Evolutionary conservation across 371 early-diverging fungal genomes (phyloP), one percentile per base, ranked within the genome.

Genomic region (Lichtheimia corymbifera): DNA sequence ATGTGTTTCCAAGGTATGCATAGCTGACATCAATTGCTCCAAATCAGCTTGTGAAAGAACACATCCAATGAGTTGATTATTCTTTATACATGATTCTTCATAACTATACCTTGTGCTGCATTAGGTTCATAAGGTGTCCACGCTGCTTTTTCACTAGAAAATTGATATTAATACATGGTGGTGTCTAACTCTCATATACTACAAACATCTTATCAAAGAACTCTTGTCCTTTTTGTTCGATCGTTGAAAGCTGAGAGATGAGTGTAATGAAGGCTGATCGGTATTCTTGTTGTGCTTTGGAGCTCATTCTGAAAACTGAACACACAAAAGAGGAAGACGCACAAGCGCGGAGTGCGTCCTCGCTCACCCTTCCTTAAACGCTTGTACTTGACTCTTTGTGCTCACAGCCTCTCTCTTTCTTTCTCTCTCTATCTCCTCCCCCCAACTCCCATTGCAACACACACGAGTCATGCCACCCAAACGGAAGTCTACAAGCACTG

Each of bases 261-360:
- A 80, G 56, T 18, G 75, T 73, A 22, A 80, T 74, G 30, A 80
- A 74, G 0, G 77, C 71, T 4, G 59, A 51, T 15, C 80, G 64
- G 25, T 80, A 80, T 68, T 80, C 80, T 56, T 80, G 77, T 11
- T 76, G 73, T 61, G 80, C 75, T 67, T 80, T 74, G 14, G 77
- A 73, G 4, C 73, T 63, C 77, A 80, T 76, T 27, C 4, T 15
- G 41, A 49, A 55, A 27, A 17, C 2, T n/a, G n/a, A 3, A 43
- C 14, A 43, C 12, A n/a, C n/a, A 43, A 22, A 15, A 22, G 45
- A 45, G 45, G 45, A 47, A 47, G 17, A 47, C n/a, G 17, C n/a
- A 47, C 6, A 35, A 35, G 35, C 35, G 35, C 35, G 35, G 35
- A 35, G 35, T 35, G 35, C 11, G 11, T 35, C 35, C 35, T 35